Evolutionary conservation across 2,329 filamentous ascomycete genomes (phyloP), one percentile per base, ranked within the genome.

Genomic region (Alternaria triticina): DNA sequence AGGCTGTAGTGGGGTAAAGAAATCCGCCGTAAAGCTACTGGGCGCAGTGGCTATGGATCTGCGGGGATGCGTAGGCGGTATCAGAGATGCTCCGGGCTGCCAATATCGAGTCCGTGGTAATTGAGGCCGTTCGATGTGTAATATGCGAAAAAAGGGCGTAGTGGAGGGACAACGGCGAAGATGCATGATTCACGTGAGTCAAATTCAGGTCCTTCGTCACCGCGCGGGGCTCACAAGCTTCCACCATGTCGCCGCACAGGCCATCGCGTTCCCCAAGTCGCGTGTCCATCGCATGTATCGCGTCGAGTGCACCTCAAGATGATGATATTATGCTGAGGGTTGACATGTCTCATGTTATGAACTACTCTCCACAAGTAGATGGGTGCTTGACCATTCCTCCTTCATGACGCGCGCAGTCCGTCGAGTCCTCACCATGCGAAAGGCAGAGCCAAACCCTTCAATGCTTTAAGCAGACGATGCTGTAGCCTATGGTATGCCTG

Each of bases 1-100:
- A 47, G 71, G 73, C 20, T 65, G 72, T 30, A 69, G 75, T 61
- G 75, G 73, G 71, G 74, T 75, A 69, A 78, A 77, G 73, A 77
- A 79, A 56, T 64, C 49, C 60, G 62, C 59, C 6, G 68, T 52
- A 65, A 62, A 61, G 63, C 57, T 65, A 57, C 64, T 56, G 36
- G 72, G 59, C 17, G 66, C 54, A 15, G 67, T 58, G 52, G 66
- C 60, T 52, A 63, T 64, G 25, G 60, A 44, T 49, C 50, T 59
- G 62, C 50, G 64, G 46, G 55, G 61, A 55, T 12, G 25, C 49
- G 22, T 61, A 52, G 47, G 40, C 49, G 64, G 52, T 49, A 40
- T 54, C 17, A 62, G 50, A 22, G 28, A 44, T 25, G 45, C 44
- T 43, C 43, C 51, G 36, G 57, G 62, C 57, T 51, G 71, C 49